phyloP scores from a whole-genome alignment of 106 monocot genomes.

The Narthecium ossifragum region DNA sequence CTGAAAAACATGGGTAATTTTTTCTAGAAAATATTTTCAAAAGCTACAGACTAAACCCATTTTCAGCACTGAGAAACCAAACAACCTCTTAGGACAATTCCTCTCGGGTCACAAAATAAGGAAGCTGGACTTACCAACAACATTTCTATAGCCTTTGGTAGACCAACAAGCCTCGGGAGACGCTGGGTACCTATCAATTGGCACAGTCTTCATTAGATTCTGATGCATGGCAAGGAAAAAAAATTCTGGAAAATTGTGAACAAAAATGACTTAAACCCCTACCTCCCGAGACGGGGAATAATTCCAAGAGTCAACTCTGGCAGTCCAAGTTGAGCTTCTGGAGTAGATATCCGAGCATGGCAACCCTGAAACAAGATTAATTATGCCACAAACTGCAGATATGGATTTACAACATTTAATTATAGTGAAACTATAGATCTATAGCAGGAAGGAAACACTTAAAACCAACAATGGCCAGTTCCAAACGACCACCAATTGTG shows the following conservation, averaged over 20 bases:
- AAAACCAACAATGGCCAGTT: constrained; percentile 70
- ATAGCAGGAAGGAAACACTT: too few relatives aligned
- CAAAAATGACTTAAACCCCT: background rate
- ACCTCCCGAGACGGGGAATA: constrained; percentile 83
- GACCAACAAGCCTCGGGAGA: constrained; percentile 87
- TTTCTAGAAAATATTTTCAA: too few relatives aligned
- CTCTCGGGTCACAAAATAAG: background rate
- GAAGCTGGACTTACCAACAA: constrained; percentile 81
- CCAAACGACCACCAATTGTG: constrained; percentile 95
- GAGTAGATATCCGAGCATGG: constrained; percentile 75
- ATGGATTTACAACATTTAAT: too few relatives aligned
- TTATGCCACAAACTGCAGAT: background rate
- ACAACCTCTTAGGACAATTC: too few relatives aligned
- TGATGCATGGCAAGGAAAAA: too few relatives aligned
- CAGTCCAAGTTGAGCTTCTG: constrained; percentile 62
- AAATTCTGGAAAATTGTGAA: background rate
- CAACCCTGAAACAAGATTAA: too few relatives aligned
- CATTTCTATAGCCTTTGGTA: constrained; percentile 86
- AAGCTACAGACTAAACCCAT: too few relatives aligned
- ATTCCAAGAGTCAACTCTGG: constrained; percentile 78
- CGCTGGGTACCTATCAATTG: constrained; percentile 98
- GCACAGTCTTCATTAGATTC: too few relatives aligned
- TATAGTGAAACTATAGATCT: too few relatives aligned
- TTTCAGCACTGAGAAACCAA: too few relatives aligned
- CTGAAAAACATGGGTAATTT: too few relatives aligned